phyloP scores from a whole-genome alignment of 2,329 filamentous ascomycete genomes.

The Blumeria graminis region DNA sequence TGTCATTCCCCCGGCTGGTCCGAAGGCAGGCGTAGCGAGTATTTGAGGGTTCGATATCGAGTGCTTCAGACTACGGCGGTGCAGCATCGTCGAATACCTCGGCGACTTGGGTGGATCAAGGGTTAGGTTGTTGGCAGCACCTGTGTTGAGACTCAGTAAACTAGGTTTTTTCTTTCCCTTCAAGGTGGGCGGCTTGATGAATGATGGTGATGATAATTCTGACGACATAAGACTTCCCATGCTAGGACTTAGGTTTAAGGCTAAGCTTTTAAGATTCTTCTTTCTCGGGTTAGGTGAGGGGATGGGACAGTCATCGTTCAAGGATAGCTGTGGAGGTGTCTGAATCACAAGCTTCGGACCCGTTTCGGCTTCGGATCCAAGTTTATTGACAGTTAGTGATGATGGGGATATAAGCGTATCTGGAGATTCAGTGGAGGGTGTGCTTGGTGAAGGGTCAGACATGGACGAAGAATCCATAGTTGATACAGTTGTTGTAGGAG shows the following conservation, averaged over 20 bases:
- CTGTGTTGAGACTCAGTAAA: constrained; percentile 53
- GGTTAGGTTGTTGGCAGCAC: constrained; percentile 26
- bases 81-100: constrained; percentile 30
- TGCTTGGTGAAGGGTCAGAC: constrained; percentile 46
- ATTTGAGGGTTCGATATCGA: constrained; percentile 42
- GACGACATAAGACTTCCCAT: constrained; percentile 23
- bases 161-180: constrained; percentile 47
- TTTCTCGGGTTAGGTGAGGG: constrained; percentile 46
- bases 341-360: neutral
- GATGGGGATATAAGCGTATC: constrained; percentile 47
- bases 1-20: constrained; percentile 36
- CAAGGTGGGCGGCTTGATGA: constrained; percentile 55
- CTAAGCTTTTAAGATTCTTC: constrained; percentile 65
- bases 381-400: constrained; percentile 38
- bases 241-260: constrained; percentile 40
- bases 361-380: constrained; percentile 15
- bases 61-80: constrained; percentile 39
- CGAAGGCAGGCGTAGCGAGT: constrained; percentile 34
- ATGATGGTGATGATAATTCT: constrained; percentile 40
- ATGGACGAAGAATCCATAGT: constrained; percentile 79
- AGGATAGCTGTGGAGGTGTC: constrained; percentile 20
- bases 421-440: constrained; percentile 79
- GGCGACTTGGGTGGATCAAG: constrained; percentile 32
- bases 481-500: constrained; percentile 79
- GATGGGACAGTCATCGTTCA: constrained; percentile 27